Evolutionary conservation across 2,329 filamentous ascomycete species (phyloP).

Genomic region (Penicillium rolfsii): DNA sequence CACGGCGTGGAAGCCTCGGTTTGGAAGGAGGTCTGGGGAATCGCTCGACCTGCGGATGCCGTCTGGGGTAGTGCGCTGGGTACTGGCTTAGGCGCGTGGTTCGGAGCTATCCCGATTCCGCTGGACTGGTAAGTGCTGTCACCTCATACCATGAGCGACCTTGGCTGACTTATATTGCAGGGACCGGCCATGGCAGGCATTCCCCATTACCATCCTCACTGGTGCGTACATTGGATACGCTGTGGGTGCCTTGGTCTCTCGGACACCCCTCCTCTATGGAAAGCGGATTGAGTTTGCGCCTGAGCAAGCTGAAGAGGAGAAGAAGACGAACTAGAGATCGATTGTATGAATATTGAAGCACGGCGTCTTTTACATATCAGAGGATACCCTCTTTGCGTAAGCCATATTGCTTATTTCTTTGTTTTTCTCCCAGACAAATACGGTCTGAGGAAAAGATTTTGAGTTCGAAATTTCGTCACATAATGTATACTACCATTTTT

Average conservation of each 20-base stretch:
- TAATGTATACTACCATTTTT: constrained; percentile 20
- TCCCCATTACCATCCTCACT: constrained; percentile 87
- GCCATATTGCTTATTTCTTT: not conserved
- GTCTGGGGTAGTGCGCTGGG: constrained; percentile 83
- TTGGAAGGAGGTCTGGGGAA: constrained; percentile 71
- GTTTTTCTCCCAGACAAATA: not conserved
- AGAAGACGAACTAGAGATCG: constrained; percentile 24
- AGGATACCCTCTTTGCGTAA: not conserved
- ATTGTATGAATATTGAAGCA: not conserved
- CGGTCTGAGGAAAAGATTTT: not conserved
- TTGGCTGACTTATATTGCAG: constrained; percentile 36
- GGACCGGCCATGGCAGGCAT: constrained; percentile 98
- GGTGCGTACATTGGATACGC: constrained; percentile 81
- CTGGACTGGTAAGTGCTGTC: constrained; percentile 73
- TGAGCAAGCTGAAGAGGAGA: constrained; percentile 26
- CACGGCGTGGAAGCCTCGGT: constrained; percentile 74
- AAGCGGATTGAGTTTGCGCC: constrained; percentile 40
- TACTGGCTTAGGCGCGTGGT: constrained; percentile 79
- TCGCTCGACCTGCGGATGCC: constrained; percentile 76
- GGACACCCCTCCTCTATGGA: constrained; percentile 39
- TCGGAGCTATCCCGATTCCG: constrained; percentile 92
- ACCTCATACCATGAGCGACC: not conserved
- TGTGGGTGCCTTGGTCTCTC: constrained; percentile 55
- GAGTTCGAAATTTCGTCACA: constrained; percentile 2
- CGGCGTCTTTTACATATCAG: not conserved